Evolutionary conservation across 495 filamentous ascomycete genomes (phyloP), one percentile per base, ranked within the genome.

Genomic region (Hypoxylon intermedium): DNA sequence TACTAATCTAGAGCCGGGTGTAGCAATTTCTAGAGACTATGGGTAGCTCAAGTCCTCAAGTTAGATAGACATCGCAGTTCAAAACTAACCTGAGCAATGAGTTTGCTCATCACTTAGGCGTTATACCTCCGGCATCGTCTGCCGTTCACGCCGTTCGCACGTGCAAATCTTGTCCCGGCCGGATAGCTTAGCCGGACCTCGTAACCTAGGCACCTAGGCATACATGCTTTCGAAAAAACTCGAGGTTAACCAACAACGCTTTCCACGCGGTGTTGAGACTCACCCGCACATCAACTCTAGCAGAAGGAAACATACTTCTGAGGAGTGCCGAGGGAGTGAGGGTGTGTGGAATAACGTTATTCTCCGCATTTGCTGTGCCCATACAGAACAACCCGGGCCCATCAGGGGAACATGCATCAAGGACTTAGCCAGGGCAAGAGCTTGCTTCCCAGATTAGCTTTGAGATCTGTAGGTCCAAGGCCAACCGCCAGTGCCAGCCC

Each of bases 381-480:
- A 55, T 43, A 37, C 15, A 38, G 40, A 28, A 47, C 13, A 19
- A 19, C 15, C 24, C 9, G 12, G 30, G 13, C 19, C 18, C 20
- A 33, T 28, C 7, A 24, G 45, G 18, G 11, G 19, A 2, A 43
- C 6, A 19, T 26, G 18, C 2, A 38, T 37, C 43, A 38, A 19
- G 30, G 51, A 38, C n/a, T 21, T 38, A 21, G 19, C 28, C 9
- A 19, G 41, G 37, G 5, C 5, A 34, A 33, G 30, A 31, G 12
- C 30, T 33, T 48, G 19, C 7, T 43, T 20, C n/a, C 6, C 38
- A 56, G 54, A 55, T 65, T 56, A 42, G 26, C 23, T 54, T 65
- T 11, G 5, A 59, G 55, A 56, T 65, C 19, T 52, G 30, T 28
- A 28, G 41, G 31, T 41, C 16, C 9, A 36, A 21, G 26, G 33